Base-by-base conservation (phyloP, 2,329 filamentous ascomycete species). In the Leptoxyphium fumago region DNA sequence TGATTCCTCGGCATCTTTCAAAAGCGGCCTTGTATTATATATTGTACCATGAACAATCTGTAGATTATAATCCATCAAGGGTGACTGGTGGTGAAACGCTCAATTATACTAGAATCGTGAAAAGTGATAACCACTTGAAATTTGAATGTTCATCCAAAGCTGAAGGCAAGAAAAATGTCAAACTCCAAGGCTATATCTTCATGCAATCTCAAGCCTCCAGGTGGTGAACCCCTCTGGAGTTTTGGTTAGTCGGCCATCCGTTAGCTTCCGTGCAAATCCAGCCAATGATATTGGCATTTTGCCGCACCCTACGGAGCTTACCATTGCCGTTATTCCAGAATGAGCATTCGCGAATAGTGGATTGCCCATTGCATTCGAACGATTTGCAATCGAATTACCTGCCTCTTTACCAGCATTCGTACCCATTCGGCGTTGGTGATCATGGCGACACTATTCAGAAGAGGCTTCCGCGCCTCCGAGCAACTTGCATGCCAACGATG, bases 401-500 rank as follows among this genome's bases (percentile, higher is more conserved):
- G 32, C 32, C 3, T 36, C 32, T 13, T 5, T 9, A 36, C 32
- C 32, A 36, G 5, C 4, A 5, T 15, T 9, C 15, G 15, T 4
- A 3, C 32, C 3, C 9, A 36, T 13, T 15, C 15, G 3, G 32
- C 9, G 32, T 36, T 9, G 9, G 15, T 9, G 9, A 52, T 21
- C 28, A 52, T 53, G 48, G 48, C 47, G 15, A 43, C 44, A 36
- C 45, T 43, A 39, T 26, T 51, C 15, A 10, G 21, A 32, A 45
- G 9, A 15, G 34, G 40, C 11, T 34, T 56, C 30, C 51, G 55
- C 13, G 21, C 47, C 26, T 39, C 46, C 15, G 51, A 55, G 21
- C 41, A 45, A 1, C 45, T 29, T 13, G 44, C 57, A 15, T 57
- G 54, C 44, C 50, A 45, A 47, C 49, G 49, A 52, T 58, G 56